phyloP scores from a whole-genome alignment of 169 alveolate species.

The Plasmodium malariae region DNA sequence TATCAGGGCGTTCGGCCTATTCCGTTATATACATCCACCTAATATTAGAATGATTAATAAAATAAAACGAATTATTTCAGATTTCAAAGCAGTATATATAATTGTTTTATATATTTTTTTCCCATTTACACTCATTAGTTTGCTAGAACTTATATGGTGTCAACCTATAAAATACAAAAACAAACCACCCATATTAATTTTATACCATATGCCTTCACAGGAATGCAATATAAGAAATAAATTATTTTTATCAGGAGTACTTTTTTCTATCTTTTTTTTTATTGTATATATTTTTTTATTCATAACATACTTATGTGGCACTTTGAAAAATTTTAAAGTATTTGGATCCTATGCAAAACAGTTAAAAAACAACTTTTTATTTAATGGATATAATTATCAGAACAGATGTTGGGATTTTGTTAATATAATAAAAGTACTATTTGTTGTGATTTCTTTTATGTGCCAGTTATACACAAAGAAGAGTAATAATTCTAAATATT shows the following conservation, averaged over 20 bases:
- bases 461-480: constrained; percentile 60
- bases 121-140: constrained; percentile 81
- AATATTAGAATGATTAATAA: constrained; percentile 20
- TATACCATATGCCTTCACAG: constrained; percentile 82
- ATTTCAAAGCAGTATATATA: constrained; percentile 45
- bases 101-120: constrained; percentile 78
- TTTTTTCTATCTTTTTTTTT: constrained; percentile 35
- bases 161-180: constrained; percentile 81
- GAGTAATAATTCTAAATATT: constrained; percentile 46
- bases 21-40: constrained; percentile 72
- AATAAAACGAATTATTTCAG: constrained; percentile 35
- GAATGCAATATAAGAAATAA: constrained; percentile 76
- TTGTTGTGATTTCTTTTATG: constrained; percentile 30
- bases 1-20: constrained; percentile 53
- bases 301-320: not conserved
- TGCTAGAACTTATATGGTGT: constrained; percentile 85
- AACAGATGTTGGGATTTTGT: constrained; percentile 73
- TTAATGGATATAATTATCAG: constrained; percentile 74
- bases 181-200: constrained; percentile 67
- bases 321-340: constrained; percentile 39
- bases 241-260: constrained; percentile 67
- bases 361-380: constrained; percentile 41
- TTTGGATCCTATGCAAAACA: constrained; percentile 35
- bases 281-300: constrained; percentile 38
- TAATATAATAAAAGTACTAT: constrained; percentile 34